Conservation (phyloP, 306 rosid species). For the Pueraria montana region DNA sequence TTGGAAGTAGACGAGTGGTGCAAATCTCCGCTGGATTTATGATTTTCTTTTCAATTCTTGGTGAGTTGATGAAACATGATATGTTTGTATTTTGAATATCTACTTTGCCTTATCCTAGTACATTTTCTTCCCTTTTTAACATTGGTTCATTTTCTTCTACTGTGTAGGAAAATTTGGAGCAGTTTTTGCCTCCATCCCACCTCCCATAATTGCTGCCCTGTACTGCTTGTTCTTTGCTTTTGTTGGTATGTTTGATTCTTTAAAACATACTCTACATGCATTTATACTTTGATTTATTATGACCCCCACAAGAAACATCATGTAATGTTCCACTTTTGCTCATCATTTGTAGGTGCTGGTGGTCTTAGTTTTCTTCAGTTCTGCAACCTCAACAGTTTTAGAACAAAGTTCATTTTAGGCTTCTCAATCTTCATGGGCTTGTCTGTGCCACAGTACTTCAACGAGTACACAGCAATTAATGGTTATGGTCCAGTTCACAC, state of each 20-base stretch:
- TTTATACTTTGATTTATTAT: slow-evolving; percentile 6
- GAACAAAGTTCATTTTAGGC: slow-evolving; percentile 92
- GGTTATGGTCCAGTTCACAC: slow-evolving; percentile 97
- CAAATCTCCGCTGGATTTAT: slow-evolving; percentile 98
- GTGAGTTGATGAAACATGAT: slow-evolving; percentile 56
- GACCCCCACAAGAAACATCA: slow-evolving; percentile 17
- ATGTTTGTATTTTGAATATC: background rate
- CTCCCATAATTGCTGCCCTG: slow-evolving; percentile 85
- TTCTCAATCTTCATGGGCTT: slow-evolving; percentile 95
- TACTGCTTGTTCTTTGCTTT: slow-evolving; percentile 95
- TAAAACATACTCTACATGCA: background rate
- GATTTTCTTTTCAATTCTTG: slow-evolving; percentile 98
- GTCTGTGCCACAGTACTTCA: slow-evolving; percentile 96
- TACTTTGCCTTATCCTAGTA: background rate
- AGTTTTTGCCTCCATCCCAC: slow-evolving; percentile 92
- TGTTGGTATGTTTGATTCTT: slow-evolving; percentile 76
- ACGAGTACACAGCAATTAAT: slow-evolving; percentile 82
- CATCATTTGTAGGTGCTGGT: slow-evolving; percentile 64
- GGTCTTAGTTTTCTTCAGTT: slow-evolving; percentile 96
- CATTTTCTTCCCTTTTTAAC: background rate
- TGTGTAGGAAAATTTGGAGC: slow-evolving; percentile 97
- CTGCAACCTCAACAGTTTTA: slow-evolving; percentile 94
- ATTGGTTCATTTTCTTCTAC: slow-evolving; percentile 18
- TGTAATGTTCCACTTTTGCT: slow-evolving; percentile 13
- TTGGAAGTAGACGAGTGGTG: slow-evolving; percentile 97